Evolutionary conservation across 306 rosid species (phyloP), one percentile per base, ranked within the genome.

Genomic region (Gillenia trifoliata): DNA sequence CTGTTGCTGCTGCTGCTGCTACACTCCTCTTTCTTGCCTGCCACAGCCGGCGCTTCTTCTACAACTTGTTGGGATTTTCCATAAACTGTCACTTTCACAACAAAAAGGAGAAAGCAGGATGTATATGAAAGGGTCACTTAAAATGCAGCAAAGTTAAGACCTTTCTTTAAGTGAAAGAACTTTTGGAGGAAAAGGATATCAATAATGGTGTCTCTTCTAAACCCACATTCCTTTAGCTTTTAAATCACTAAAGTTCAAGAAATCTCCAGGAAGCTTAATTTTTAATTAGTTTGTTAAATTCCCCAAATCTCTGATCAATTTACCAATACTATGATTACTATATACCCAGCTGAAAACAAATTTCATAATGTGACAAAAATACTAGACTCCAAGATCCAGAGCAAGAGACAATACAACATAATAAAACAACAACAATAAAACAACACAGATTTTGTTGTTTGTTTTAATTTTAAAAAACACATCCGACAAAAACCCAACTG

Each of bases 331-430:
- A 25, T 52, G 66, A 81, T 16, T 1, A 45, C 15, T 29, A 29
- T 59, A 70, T n/a, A 77, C 28, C 68, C 75, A 83, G 71, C 73
- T 55, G 76, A 84, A 50, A 84, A 56, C 83, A 82, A 80, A 73
- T 62, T 67, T 82, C 74, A 79, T 66, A 86, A 74, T 92, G 78
- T n/a, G 96, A 93, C 97, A 93, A 91, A 88, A 80, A 83, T 70
- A 79, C 89, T 78, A 88, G 19, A 79, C 87, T 87, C 90, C 91
- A 87, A 86, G 56, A 74, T 61, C 64, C 34, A 20, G 19, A 28
- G 34, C 69, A 8, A 75, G 22, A 84, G 61, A 81, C 47, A 78
- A n/a, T 49, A 56, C 52, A 47, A 16, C 52, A 47, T 16, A 47
- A 47, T 15, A 41, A 52, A 1, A 54, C 16, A 33, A 3, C 23